Conservation (phyloP, 2,329 filamentous ascomycete genomes). For the Fonsecaea monophora region DNA sequence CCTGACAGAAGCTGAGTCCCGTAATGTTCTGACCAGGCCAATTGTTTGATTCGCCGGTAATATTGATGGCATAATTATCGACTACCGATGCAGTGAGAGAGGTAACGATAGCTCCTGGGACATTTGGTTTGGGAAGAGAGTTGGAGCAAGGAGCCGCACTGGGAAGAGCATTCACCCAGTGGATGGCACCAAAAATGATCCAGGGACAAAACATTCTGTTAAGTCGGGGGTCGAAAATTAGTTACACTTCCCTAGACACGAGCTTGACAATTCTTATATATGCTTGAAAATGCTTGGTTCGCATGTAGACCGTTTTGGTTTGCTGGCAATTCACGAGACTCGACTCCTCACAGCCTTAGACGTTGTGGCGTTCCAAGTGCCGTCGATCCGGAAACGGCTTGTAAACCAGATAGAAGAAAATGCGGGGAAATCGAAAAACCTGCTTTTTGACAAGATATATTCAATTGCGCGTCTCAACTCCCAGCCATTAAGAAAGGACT, state of each 20-base stretch:
- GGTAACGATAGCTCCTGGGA: slow-evolving; percentile 10
- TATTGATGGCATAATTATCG: slow-evolving; percentile 12
- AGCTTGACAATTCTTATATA: slow-evolving; percentile 15
- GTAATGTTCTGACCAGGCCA: slow-evolving; percentile 18
- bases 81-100: slow-evolving; percentile 7
- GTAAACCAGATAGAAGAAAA: background rate
- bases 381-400: slow-evolving; percentile 4
- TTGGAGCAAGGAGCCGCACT: slow-evolving; percentile 1
- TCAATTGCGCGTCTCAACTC: background rate
- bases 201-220: slow-evolving; percentile 7
- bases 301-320: background rate
- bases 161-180: slow-evolving; percentile 2
- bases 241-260: background rate
- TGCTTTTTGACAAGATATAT: background rate
- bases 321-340: background rate
- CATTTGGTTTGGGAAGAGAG: slow-evolving; percentile 9
- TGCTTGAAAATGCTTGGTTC: slow-evolving; percentile 3
- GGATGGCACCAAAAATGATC: background rate
- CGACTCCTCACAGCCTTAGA: background rate
- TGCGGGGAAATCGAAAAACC: background rate
- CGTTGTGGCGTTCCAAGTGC: background rate
- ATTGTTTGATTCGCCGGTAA: slow-evolving; percentile 16
- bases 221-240: background rate
- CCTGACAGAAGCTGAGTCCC: slow-evolving; percentile 48
- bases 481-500: background rate